Evolutionary conservation across 2,329 filamentous ascomycete genomes (phyloP).

Genomic region (Fusarium camptoceras): DNA sequence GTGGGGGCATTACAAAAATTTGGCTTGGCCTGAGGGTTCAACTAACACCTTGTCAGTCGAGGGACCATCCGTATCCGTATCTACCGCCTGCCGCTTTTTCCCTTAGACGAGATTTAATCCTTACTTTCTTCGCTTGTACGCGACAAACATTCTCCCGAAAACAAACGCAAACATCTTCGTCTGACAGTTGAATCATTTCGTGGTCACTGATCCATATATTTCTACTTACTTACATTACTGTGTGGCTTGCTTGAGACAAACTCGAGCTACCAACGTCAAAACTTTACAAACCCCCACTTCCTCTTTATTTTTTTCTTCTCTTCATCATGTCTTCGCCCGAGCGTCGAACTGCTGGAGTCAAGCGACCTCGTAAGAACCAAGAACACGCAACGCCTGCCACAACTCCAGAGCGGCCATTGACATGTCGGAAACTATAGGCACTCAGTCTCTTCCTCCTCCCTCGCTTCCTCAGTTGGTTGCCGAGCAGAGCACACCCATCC

Average conservation of each 20-base stretch:
- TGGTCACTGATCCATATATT: constrained; percentile 5
- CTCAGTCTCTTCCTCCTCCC: constrained; percentile 94
- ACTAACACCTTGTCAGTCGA: constrained; percentile 18
- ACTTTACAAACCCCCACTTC: constrained; percentile 17
- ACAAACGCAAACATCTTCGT: background rate
- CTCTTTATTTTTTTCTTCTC: constrained; percentile 10
- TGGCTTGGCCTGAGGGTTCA: constrained; percentile 38
- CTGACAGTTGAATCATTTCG: background rate
- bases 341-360: constrained; percentile 54
- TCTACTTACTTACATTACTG: background rate
- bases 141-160: constrained; percentile 6
- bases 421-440: constrained; percentile 66
- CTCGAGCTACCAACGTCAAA: constrained; percentile 22
- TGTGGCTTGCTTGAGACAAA: constrained; percentile 17
- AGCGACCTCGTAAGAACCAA: constrained; percentile 56
- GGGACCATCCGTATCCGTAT: background rate
- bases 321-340: constrained; percentile 56
- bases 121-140: constrained; percentile 12
- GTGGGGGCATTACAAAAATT: constrained; percentile 32
- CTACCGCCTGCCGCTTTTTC: constrained; percentile 9
- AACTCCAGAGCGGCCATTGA: constrained; percentile 30
- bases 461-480: constrained; percentile 91
- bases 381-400: background rate
- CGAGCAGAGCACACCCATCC: constrained; percentile 88
- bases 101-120: constrained; percentile 23